Conservation (phyloP, 352 stramenopile species). For the Phytophthora idaei region DNA sequence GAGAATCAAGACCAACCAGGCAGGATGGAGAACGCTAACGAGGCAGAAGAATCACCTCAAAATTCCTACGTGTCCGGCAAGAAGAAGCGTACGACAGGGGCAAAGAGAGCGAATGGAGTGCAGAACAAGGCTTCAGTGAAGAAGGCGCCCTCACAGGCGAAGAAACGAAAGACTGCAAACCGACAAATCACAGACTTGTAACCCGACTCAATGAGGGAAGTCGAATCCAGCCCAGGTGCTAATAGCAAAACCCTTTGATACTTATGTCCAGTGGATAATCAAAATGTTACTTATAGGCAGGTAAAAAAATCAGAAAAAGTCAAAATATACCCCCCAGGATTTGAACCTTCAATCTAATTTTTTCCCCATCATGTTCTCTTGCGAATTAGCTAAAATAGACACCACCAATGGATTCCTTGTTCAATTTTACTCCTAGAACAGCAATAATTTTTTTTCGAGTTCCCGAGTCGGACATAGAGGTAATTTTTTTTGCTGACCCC, state of each 20-base stretch:
- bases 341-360: background rate
- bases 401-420: background rate
- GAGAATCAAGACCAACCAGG: background rate
- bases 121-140: no score
- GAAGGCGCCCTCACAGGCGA: background rate
- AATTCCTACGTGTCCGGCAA: no score
- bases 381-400: slow-evolving; percentile 4
- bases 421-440: background rate
- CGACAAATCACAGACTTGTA: no score
- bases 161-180: background rate
- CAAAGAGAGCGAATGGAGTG: no score
- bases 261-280: background rate
- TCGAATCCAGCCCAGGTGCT: no score
- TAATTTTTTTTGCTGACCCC: background rate
- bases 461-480: background rate
- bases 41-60: no score
- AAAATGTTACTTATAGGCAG: slow-evolving; percentile 6
- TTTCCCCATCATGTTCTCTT: no score
- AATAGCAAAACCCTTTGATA: background rate
- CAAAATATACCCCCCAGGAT: slow-evolving; percentile 2
- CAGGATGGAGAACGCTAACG: background rate
- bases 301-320: background rate
- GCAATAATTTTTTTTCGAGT: background rate
- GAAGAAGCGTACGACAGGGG: no score
- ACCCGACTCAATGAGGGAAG: no score